Conservation (phyloP, 192 early-diverging fungal genomes). For the Backusella parvicylindrica region DNA sequence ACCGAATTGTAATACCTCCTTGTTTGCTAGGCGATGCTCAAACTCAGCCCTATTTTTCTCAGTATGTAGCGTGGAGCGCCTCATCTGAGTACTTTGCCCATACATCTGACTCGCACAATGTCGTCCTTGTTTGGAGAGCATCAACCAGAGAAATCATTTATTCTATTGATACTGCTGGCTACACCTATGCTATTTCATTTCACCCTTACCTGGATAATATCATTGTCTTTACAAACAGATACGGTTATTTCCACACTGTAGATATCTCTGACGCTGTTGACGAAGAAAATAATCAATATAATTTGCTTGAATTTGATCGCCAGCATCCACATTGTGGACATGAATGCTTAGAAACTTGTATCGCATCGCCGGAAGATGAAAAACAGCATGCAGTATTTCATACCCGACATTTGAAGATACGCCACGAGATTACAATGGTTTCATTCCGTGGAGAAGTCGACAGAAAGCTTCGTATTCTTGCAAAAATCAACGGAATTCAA, state of each 20-base stretch:
- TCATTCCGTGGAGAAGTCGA: conserved; percentile 42
- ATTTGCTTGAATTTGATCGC: conserved; percentile 12
- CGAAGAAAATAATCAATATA: conserved; percentile 9
- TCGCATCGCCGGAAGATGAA: not conserved
- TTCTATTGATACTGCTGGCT: conserved; percentile 39
- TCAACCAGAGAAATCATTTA: conserved; percentile 35
- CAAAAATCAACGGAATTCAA: conserved; percentile 40
- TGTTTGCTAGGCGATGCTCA: not conserved
- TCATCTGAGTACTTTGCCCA: conserved; percentile 45
- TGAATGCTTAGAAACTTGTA: not conserved
- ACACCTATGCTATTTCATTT: conserved; percentile 37
- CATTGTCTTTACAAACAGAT: conserved; percentile 44
- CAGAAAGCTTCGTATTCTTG: conserved; percentile 37
- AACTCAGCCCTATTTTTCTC: conserved; percentile 27
- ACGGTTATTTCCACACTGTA: conserved; percentile 48
- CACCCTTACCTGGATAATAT: conserved; percentile 39
- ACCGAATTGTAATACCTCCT: conserved; percentile 12
- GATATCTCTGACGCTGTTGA: conserved; percentile 29
- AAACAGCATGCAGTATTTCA: not conserved
- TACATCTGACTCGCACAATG: conserved; percentile 38
- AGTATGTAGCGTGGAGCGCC: conserved; percentile 43
- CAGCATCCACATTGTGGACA: not conserved
- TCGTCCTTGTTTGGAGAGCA: conserved; percentile 42
- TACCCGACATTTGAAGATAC: conserved; percentile 14
- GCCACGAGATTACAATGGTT: conserved; percentile 50